A percentile compares a stretch with the other conserved stretches of the same genome.
Conservation (phyloP, 129 eudicot genomes). For the Centaurea solstitialis region DNA sequence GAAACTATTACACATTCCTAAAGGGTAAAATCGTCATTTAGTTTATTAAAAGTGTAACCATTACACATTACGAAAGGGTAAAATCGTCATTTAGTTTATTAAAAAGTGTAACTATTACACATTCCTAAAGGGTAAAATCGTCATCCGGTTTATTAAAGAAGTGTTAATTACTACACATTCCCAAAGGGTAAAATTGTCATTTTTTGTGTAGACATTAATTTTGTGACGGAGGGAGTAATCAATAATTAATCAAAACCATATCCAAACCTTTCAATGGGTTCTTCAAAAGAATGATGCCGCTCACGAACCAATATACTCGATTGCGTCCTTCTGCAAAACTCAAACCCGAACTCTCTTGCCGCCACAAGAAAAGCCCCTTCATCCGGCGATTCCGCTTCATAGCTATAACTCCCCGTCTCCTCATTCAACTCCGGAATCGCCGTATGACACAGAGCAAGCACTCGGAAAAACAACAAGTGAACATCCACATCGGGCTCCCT, state of each 20-base stretch:
- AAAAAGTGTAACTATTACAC: neutral
- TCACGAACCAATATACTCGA: slow-evolving; percentile 85
- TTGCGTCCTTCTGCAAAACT: slow-evolving; percentile 80
- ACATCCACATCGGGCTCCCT: slow-evolving; percentile 68
- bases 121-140: neutral
- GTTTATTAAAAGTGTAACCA: no score
- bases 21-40: neutral
- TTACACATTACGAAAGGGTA: neutral
- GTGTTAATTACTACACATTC: neutral
- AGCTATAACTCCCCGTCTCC: slow-evolving; percentile 62
- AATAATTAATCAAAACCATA: neutral
- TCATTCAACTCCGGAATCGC: slow-evolving; percentile 91
- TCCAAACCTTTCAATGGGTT: slow-evolving; percentile 75
- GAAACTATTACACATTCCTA: neutral
- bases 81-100: neutral
- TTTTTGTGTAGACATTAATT: neutral
- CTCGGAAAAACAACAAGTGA: slow-evolving; percentile 67
- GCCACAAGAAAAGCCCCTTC: slow-evolving; percentile 99
- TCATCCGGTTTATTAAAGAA: neutral
- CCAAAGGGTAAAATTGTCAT: no score
- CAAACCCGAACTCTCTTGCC: slow-evolving; percentile 97
- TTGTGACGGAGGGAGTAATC: neutral
- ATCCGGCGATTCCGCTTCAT: slow-evolving; percentile 98
- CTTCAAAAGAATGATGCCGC: slow-evolving; percentile 57
- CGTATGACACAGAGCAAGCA: slow-evolving; percentile 92